phyloP scores from a whole-genome alignment of 768 basidiomycete species.

The Auriscalpium vulgare region DNA sequence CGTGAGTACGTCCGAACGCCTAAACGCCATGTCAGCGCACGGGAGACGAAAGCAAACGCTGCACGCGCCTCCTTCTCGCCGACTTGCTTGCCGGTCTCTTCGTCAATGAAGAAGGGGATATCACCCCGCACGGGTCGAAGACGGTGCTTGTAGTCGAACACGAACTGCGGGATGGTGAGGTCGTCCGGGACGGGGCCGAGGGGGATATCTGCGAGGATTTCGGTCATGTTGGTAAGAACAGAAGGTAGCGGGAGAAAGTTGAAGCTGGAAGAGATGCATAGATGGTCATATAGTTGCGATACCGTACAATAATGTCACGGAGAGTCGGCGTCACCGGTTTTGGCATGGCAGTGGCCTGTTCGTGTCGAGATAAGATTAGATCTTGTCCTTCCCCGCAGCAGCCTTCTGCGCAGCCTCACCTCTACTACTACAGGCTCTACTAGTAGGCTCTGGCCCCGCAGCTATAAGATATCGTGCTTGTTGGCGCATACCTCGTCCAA shows the following conservation, averaged over 20 bases:
- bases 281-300: no score
- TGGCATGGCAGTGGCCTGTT: no score
- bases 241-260: no score
- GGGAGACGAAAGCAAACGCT: neutral
- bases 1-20: conserved; percentile 28
- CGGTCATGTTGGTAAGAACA: conserved; percentile 2
- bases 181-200: conserved; percentile 15
- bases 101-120: conserved; percentile 35
- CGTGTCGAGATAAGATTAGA: no score
- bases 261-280: no score
- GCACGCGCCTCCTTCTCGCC: conserved; percentile 29
- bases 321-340: no score
- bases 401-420: no score
- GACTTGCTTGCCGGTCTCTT: conserved; percentile 27
- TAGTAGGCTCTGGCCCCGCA: no score
- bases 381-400: no score
- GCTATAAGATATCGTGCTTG: no score
- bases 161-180: conserved; percentile 18
- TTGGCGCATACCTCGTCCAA: neutral
- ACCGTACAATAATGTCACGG: no score
- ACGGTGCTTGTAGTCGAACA: conserved; percentile 16
- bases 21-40: conserved; percentile 4
- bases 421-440: no score
- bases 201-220: conserved; percentile 4
- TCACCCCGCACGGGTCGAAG: conserved; percentile 2